Evolutionary conservation across 306 rosid genomes (phyloP), one percentile per base, ranked within the genome.

Genomic region (Fagus crenata): DNA sequence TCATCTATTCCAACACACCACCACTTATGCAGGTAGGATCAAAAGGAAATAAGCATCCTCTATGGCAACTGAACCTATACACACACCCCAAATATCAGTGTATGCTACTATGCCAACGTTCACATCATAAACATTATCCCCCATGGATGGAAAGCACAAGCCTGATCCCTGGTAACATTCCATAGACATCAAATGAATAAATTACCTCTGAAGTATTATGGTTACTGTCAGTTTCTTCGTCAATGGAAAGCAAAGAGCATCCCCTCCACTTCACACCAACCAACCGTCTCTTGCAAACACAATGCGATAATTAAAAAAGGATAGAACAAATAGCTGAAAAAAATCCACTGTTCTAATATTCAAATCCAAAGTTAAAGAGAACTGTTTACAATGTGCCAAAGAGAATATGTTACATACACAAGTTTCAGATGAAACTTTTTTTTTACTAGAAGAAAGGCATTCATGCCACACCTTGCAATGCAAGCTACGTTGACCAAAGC

Each of bases 281-380:
- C 71, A 67, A 67, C 92, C 74, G 77, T 72, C 96, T 96, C 98
- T 96, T 96, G 99, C 99, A 96, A 91, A 87, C 93, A 96, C 92
- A 96, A 91, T 77, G 80, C 80, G 86, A 89, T 85, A 84, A 95
- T 95, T 88, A 90, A 95, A 88, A 77, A 86, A 46, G 84, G n/a
- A 78, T 80, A 78, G 78, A 85, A 84, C 77, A 68, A 54, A 83
- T 67, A 81, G 76, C 74, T 63, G 80, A 77, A 76, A 82, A 77
- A 78, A 87, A 87, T 75, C 76, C 84, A 82, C 61, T 71, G 79
- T 60, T 79, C 75, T 80, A 83, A 84, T 81, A 81, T 82, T 81
- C 71, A 80, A 87, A 90, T 88, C 86, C 89, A 88, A 83, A 86
- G 79, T 77, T 81, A 76, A 78, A 73, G 76, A 73, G 53, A 74